A percentile compares a stretch with the other conserved stretches of the same genome.
Conservation (phyloP, 345 rosid species). For the Corchorus capsularis region DNA sequence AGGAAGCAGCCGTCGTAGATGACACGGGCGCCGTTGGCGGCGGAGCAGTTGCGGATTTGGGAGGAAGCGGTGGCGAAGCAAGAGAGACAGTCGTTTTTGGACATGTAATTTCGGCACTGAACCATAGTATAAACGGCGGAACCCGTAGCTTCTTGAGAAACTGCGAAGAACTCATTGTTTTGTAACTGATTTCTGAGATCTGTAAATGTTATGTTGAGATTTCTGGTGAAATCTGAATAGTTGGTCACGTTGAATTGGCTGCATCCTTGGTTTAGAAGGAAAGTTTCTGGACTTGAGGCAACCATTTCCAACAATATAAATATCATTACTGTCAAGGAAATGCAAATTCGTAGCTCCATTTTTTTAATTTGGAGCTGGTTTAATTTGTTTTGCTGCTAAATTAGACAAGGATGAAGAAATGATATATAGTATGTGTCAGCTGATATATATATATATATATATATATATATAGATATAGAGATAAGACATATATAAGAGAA, state of each 20-base stretch:
- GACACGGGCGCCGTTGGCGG: conserved; percentile 49
- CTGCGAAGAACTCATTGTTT: conserved; percentile 22
- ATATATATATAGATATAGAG: too few species aligned
- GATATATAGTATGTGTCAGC: too few species aligned
- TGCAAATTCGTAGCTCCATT: conserved; percentile 4
- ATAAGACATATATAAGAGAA: too few species aligned
- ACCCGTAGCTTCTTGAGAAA: conserved; percentile 28
- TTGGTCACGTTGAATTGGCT: conserved; percentile 36
- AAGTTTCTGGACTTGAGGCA: conserved; percentile 24
- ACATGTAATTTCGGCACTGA: conserved; percentile 47
- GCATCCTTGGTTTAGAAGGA: conserved; percentile 36
- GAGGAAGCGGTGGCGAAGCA: conserved; percentile 38
- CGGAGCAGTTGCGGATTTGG: conserved; percentile 37
- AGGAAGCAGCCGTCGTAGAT: conserved; percentile 46
- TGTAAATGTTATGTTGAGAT: conserved; percentile 30
- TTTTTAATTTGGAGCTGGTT: too few species aligned
- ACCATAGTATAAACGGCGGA: conserved; percentile 34
- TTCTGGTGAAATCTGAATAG: conserved; percentile 28
- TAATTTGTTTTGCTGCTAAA: too few species aligned
- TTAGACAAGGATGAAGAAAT: too few species aligned
- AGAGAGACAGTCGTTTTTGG: conserved; percentile 33
- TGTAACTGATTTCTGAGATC: conserved; percentile 26
- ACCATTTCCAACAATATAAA: background rate
- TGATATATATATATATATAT: too few species aligned
- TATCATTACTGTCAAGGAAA: background rate